Evolutionary conservation across 169 alveolate genomes (phyloP).

Genomic region (Cryptosporidium felis): DNA sequence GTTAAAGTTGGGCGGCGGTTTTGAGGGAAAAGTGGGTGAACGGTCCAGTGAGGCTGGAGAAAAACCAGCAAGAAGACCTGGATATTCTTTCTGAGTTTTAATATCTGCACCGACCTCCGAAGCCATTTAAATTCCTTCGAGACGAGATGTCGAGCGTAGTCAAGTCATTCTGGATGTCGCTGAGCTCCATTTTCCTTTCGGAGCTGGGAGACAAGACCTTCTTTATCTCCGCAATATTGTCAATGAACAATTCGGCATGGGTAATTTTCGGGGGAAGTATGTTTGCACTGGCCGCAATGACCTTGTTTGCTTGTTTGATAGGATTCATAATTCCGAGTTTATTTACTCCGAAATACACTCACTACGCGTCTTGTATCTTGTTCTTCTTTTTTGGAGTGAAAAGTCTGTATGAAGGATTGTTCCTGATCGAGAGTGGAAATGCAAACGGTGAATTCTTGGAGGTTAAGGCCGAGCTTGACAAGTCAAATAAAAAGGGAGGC

Average conservation of each 20-base stretch:
- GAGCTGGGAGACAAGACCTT: constrained; percentile 84
- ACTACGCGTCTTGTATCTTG: constrained; percentile 69
- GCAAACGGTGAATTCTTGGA: constrained; percentile 56
- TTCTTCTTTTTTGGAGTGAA: constrained; percentile 72
- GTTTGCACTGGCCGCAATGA: constrained; percentile 78
- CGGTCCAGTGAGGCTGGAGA: no score
- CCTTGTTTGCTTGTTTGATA: constrained; percentile 74
- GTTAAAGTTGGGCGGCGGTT: no score
- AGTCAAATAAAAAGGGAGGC: background rate
- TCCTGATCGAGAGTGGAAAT: constrained; percentile 23
- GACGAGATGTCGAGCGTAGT: constrained; percentile 5
- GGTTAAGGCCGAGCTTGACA: constrained; percentile 46
- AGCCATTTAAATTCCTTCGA: no score
- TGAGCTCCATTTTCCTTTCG: constrained; percentile 74
- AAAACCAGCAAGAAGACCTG: no score
- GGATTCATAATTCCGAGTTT: constrained; percentile 73
- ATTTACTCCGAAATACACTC: constrained; percentile 63
- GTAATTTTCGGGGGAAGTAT: constrained; percentile 77
- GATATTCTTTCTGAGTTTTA: no score
- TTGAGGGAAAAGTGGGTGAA: no score
- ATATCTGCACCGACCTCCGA: no score
- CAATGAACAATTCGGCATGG: constrained; percentile 75
- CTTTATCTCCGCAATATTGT: constrained; percentile 78
- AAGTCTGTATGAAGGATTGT: constrained; percentile 72
- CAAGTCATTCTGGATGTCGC: constrained; percentile 60